phyloP scores from a whole-genome alignment of 176 grass and related monocot genomes.

The Chrysopogon serrulatus region DNA sequence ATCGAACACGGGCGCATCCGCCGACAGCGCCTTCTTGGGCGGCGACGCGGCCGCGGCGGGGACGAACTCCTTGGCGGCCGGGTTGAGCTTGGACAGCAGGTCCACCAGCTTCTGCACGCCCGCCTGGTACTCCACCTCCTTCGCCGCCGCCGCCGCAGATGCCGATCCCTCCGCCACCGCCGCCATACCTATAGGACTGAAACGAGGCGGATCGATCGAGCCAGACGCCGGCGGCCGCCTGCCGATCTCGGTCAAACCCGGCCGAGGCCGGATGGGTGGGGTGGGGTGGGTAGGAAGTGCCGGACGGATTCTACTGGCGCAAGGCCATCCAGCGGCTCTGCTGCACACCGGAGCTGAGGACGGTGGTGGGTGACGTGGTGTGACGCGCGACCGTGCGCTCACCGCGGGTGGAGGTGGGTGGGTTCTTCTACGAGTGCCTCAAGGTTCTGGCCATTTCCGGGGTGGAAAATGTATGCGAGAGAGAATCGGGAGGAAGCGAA shows the following conservation, averaged over 20 bases:
- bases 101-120: constrained; percentile 81
- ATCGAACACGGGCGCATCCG: constrained; percentile 61
- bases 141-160: constrained; percentile 3
- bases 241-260: constrained; percentile 22
- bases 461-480: not conserved
- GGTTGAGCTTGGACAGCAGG: constrained; percentile 86
- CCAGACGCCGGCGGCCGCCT: not conserved
- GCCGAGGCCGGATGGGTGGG: not conserved
- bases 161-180: constrained; percentile 56
- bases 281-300: too few relatives aligned
- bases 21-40: constrained; percentile 56
- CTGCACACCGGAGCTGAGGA: not conserved
- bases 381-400: constrained; percentile 1
- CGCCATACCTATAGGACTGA: constrained; percentile 43
- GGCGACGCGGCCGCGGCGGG: constrained; percentile 41
- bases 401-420: too few relatives aligned
- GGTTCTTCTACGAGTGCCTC: constrained; percentile 19
- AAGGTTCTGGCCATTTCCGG: constrained; percentile 42
- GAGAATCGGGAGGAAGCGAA: constrained; percentile 5
- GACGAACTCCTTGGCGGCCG: constrained; percentile 85
- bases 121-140: constrained; percentile 55
- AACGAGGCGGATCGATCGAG: not conserved
- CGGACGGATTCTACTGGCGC: constrained; percentile 15
- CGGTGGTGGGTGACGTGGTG: not conserved
- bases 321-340: not conserved